phyloP scores from a whole-genome alignment of 2,329 filamentous ascomycete species.

The Gnomoniopsis smithogilvyi region DNA sequence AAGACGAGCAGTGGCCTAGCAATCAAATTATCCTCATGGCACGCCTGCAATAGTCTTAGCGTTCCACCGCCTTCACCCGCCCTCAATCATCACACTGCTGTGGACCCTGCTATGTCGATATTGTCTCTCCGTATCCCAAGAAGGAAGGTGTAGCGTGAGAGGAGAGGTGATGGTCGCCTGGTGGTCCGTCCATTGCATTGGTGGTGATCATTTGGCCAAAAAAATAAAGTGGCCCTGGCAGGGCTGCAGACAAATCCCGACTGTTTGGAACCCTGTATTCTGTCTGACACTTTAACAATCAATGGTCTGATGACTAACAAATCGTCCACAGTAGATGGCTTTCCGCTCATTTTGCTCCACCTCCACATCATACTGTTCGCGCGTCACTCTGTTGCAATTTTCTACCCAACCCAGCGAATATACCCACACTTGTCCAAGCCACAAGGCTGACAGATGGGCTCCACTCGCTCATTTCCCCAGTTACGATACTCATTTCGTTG shows the following conservation, averaged over 20 bases:
- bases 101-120: too few relatives aligned
- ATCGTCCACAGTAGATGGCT: too few relatives aligned
- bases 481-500: neutral
- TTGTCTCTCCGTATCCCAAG: neutral
- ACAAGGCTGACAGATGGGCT: neutral
- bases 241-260: neutral
- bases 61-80: too few relatives aligned
- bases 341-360: neutral
- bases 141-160: neutral
- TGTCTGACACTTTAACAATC: too few relatives aligned
- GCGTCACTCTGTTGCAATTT: too few relatives aligned
- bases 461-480: neutral
- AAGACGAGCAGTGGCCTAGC: too few relatives aligned
- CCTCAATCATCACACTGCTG: too few relatives aligned
- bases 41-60: too few relatives aligned
- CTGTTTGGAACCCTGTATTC: neutral
- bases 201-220: neutral
- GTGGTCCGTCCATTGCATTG: too few relatives aligned
- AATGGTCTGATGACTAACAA: neutral
- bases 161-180: neutral
- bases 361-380: neutral
- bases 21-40: too few relatives aligned
- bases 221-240: neutral
- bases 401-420: neutral
- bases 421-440: too few relatives aligned